Base-by-base conservation (phyloP, 139 green algal genomes). In the Chlamydomonas sphaeroides region DNA sequence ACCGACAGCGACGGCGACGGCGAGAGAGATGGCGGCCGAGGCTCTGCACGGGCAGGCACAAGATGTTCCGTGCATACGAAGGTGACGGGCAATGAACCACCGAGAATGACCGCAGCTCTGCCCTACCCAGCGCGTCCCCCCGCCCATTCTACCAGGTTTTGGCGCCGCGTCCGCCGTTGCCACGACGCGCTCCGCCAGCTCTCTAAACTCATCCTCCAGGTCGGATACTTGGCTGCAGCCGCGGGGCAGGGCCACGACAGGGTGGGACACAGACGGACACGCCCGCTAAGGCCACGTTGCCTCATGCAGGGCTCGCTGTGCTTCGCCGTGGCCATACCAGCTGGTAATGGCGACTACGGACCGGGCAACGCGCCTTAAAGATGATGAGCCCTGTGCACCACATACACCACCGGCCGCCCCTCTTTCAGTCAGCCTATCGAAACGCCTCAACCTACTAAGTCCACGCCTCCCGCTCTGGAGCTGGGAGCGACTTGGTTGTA, bases 391-490 rank as follows among this genome's bases (percentile, higher is more conserved):
- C n/a, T n/a, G n/a, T n/a, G n/a, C n/a, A n/a, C n/a, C n/a, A n/a
- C n/a, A n/a, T n/a, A n/a, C n/a, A n/a, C n/a, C n/a, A n/a, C n/a
- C n/a, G n/a, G n/a, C n/a, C n/a, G n/a, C n/a, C n/a, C n/a, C n/a
- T n/a, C n/a, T n/a, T n/a, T n/a, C n/a, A n/a, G n/a, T n/a, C n/a
- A n/a, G n/a, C n/a, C n/a, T n/a, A n/a, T n/a, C n/a, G n/a, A n/a
- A n/a, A n/a, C n/a, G n/a, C n/a, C n/a, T 56, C 5, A 3, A 56
- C 49, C 10, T 66, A 88, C 84, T 81, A 71, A 20, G 53, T 41
- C 84, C 84, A 88, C 20, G 82, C 36, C 45, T 82, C 69, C 39
- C 62, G 49, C 26, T 88, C 84, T 14, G 70, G 69, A 21, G 68
- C 61, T 28, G 36, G 59, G 8, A 86, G 35, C 30, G 74, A 62